phyloP scores from a whole-genome alignment of 306 rosid genomes.

The Begonia loranthoides region DNA sequence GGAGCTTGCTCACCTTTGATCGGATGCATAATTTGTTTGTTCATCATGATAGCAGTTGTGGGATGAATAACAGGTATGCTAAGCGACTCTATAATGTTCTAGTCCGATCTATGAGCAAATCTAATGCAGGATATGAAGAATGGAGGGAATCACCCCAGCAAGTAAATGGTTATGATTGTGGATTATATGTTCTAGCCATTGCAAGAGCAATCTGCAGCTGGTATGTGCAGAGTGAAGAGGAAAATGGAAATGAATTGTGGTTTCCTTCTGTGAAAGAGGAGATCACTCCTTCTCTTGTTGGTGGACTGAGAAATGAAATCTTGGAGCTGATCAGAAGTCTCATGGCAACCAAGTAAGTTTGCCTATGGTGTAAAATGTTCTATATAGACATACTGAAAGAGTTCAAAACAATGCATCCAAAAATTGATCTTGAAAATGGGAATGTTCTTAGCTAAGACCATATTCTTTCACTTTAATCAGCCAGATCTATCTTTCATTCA shows the following conservation, averaged over 20 bases:
- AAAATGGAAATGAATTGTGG: slow-evolving; percentile 33
- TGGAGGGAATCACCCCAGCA: slow-evolving; percentile 52
- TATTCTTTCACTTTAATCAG: too few species aligned
- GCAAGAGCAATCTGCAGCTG: slow-evolving; percentile 57
- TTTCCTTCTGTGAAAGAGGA: slow-evolving; percentile 42
- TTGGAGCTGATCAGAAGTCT: slow-evolving; percentile 41
- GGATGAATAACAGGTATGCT: slow-evolving; percentile 32
- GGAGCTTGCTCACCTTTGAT: slow-evolving; percentile 78
- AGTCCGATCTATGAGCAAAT: slow-evolving; percentile 24
- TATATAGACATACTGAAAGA: too few species aligned
- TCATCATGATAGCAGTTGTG: slow-evolving; percentile 58
- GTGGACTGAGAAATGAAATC: slow-evolving; percentile 48
- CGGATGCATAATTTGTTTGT: slow-evolving; percentile 40
- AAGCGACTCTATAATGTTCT: slow-evolving; percentile 46
- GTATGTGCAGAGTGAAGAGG: slow-evolving; percentile 20
- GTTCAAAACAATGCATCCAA: too few species aligned
- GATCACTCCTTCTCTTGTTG: slow-evolving; percentile 41
- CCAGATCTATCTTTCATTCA: too few species aligned
- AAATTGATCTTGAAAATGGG: too few species aligned
- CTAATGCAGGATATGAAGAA: slow-evolving; percentile 30
- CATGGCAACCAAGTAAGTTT: slow-evolving; percentile 32
- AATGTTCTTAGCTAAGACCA: too few species aligned
- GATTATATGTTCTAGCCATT: slow-evolving; percentile 60
- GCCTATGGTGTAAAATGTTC: too few species aligned
- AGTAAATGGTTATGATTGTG: slow-evolving; percentile 73